phyloP scores from a whole-genome alignment of 352 stramenopile genomes.

The Phytopythium aichiense region DNA sequence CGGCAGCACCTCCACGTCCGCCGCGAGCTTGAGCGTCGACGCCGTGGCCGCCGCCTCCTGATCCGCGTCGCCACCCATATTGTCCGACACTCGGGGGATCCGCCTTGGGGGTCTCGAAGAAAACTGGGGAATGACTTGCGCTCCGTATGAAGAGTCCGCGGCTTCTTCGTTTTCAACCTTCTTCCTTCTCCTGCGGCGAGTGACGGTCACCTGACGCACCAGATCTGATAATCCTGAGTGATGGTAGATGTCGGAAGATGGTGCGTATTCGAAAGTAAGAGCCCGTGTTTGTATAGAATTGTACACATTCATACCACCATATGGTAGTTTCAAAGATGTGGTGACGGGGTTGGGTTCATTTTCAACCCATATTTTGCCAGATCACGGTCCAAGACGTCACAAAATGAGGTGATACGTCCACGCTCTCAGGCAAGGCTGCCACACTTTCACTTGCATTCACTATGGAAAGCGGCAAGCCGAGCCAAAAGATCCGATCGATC shows the following conservation, averaged over 20 bases:
- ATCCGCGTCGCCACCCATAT: not conserved
- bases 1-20: constrained; percentile 5
- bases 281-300: not conserved
- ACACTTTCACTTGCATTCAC: not conserved
- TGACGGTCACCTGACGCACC: not conserved
- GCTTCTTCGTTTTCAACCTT: not conserved
- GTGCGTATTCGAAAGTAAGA: not conserved
- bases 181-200: not conserved
- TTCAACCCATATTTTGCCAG: not conserved
- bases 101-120: not conserved
- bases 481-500: not conserved
- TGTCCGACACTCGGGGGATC: no score
- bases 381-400: not conserved
- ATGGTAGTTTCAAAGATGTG: not conserved
- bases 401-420: not conserved
- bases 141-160: not conserved
- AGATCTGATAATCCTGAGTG: constrained; percentile 1
- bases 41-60: not conserved
- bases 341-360: not conserved
- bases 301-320: not conserved
- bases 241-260: not conserved
- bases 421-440: not conserved
- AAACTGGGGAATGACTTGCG: not conserved
- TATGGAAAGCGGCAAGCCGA: not conserved
- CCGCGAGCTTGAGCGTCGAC: not conserved